These are phyloP conservation scores for Tulasnella sp. DNA, from an alignment of 768 basidiomycete species.

Conservation along the genomic window DNA sequence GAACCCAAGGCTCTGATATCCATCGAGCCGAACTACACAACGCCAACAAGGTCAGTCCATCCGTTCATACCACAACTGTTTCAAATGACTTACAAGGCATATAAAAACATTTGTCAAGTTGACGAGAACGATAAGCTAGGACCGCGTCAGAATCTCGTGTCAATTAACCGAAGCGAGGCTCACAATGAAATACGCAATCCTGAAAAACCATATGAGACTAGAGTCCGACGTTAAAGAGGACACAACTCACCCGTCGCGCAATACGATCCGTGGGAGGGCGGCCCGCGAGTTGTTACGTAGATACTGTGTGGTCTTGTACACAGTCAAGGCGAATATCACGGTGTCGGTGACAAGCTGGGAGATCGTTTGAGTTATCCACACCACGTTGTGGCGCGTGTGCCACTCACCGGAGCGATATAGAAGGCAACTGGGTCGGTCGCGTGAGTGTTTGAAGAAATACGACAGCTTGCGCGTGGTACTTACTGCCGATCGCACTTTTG, in stretches of 20 bases:
- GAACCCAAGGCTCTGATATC: neutral
- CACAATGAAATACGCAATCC: neutral
- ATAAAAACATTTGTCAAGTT: neutral
- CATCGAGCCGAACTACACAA: neutral
- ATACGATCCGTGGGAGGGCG: neutral
- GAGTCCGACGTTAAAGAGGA: neutral
- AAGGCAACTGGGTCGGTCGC: neutral
- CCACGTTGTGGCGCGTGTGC: neutral
- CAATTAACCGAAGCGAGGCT: neutral
- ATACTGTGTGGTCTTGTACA: neutral
- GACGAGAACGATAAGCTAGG: constrained; percentile 1
- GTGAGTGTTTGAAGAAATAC: no score
- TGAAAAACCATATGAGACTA: neutral
- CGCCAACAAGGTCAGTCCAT: neutral
- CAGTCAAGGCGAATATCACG: neutral
- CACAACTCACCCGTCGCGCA: neutral
- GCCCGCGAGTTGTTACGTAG: neutral
- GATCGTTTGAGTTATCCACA: neutral
- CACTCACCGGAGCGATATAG: neutral
- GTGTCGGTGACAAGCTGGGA: neutral
- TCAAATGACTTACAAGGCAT: neutral
- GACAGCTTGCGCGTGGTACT: no score
- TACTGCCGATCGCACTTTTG: no score
- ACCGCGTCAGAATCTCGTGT: neutral
- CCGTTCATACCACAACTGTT: neutral